Evolutionary conservation across 805 yeast genomes (phyloP), one percentile per base, ranked within the genome.

Genomic region (Hanseniaspora guilliermondii): DNA sequence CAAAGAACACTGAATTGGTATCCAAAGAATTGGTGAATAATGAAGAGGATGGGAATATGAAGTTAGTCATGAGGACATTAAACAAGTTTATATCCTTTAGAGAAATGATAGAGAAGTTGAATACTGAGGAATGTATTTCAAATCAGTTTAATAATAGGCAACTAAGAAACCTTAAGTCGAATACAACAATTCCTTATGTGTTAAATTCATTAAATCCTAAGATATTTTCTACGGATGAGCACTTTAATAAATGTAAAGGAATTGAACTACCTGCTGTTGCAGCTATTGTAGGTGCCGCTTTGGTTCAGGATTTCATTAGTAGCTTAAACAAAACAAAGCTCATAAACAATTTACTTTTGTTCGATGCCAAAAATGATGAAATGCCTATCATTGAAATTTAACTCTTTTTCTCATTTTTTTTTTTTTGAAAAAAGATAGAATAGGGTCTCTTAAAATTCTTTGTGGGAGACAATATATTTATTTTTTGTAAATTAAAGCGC

Each of bases 281-380:
- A 4, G 94, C 97, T 0, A 77, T 93, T 1, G 60, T 91, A 6
- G 98, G 97, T 6, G 98, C 97, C 1, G 76, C 87, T 1, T 68
- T 91, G 24, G 85, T 95, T 2, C 98, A 93, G 68, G 96, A 89
- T 65, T 83, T 87, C 14, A 84, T 93, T 46, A 93, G 93, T 68
- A 79, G 76, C 53, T 67, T 91, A 52, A 83, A 93, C 42, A 77
- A 78, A 60, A 79, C 82, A 60, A 88, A 86, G 60, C 74, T 97
- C 2, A 73, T 89, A 38, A 89, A 87, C 64, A 93, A 93, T 64
- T 73, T 86, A 52, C 73, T 85, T 59, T 69, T 91, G 0, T 73
- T 89, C 38, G 96, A 93, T 69, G 88, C 91, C 11, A 67, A 73
- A 17, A 73, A 74, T 19, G 74, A 81, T 44, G 82, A 80, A 57